Evolutionary conservation across 1,284 basidiomycete genomes (phyloP).

Genomic region (Naganishia albida): DNA sequence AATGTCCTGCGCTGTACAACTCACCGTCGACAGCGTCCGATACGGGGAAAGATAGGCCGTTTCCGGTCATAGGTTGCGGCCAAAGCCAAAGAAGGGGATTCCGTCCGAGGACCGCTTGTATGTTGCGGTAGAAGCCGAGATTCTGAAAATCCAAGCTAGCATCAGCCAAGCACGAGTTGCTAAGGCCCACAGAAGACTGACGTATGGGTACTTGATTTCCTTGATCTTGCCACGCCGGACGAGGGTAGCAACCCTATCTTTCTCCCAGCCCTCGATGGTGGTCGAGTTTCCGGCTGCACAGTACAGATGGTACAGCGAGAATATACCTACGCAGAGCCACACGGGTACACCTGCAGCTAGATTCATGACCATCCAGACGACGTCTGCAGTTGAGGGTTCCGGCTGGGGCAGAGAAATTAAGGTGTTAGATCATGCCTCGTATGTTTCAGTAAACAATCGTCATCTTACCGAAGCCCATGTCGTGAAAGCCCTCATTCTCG

Average conservation of each 20-base stretch:
- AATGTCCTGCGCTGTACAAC: conserved; percentile 53
- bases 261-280: conserved; percentile 97
- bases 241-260: conserved; percentile 86
- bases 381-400: conserved; percentile 67
- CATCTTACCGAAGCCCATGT: conserved; percentile 43
- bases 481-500: conserved; percentile 63
- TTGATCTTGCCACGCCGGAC: conserved; percentile 80
- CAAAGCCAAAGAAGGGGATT: conserved; percentile 80
- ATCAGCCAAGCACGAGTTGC: too few species aligned
- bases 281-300: conserved; percentile 80
- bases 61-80: conserved; percentile 62
- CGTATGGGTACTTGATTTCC: conserved; percentile 92
- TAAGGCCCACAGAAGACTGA: conserved; percentile 59
- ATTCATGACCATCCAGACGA: conserved; percentile 84
- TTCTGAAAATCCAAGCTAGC: conserved; percentile 59
- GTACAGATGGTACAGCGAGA: conserved; percentile 89
- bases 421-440: background rate
- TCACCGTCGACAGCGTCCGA: conserved; percentile 74
- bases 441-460: conserved; percentile 3
- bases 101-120: conserved; percentile 72
- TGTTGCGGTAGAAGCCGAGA: conserved; percentile 70
- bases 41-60: conserved; percentile 75
- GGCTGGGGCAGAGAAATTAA: conserved; percentile 57
- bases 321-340: conserved; percentile 77
- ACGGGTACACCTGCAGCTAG: conserved; percentile 84